Percentiles rank a stretch among this genome's conserved stretches.
Conservation (phyloP, 2,329 filamentous ascomycete species). For the Penicillium rolfsii region DNA sequence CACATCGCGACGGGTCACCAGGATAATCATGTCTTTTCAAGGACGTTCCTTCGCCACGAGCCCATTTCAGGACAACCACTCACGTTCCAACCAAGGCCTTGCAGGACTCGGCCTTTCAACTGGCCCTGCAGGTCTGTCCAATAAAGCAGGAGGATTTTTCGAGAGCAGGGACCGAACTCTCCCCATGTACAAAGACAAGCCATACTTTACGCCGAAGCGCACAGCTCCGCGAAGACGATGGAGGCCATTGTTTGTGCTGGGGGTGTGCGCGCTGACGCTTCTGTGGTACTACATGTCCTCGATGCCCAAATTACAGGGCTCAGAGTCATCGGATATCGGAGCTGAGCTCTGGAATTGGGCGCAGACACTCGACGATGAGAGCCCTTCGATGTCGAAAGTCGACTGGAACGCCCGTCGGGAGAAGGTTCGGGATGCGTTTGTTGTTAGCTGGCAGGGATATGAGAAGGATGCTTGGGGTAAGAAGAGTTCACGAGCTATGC, state of each 20-base stretch:
- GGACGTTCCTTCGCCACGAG: slow-evolving; percentile 71
- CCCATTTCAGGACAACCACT: slow-evolving; percentile 48
- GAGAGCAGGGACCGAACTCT: slow-evolving; percentile 63
- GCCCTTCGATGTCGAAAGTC: slow-evolving; percentile 44
- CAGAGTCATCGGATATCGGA: slow-evolving; percentile 42
- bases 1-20: slow-evolving; percentile 2
- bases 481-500: slow-evolving; percentile 37
- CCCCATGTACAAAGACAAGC: slow-evolving; percentile 99
- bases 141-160: slow-evolving; percentile 67
- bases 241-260: slow-evolving; percentile 60
- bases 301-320: slow-evolving; percentile 20
- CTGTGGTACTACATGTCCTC: slow-evolving; percentile 66
- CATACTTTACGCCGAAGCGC: slow-evolving; percentile 66
- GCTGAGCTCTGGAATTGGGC: slow-evolving; percentile 61
- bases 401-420: slow-evolving; percentile 81
- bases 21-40: slow-evolving; percentile 58
- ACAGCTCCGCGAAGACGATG: slow-evolving; percentile 62
- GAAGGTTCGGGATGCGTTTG: slow-evolving; percentile 84
- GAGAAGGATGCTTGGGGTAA: slow-evolving; percentile 91
- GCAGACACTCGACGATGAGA: slow-evolving; percentile 52
- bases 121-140: slow-evolving; percentile 53
- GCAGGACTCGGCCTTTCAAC: slow-evolving; percentile 50
- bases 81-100: slow-evolving; percentile 30
- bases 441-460: slow-evolving; percentile 90
- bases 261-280: slow-evolving; percentile 58